phyloP scores from a whole-genome alignment of 441 rosid genomes.

The Pelargonium citronellum region DNA sequence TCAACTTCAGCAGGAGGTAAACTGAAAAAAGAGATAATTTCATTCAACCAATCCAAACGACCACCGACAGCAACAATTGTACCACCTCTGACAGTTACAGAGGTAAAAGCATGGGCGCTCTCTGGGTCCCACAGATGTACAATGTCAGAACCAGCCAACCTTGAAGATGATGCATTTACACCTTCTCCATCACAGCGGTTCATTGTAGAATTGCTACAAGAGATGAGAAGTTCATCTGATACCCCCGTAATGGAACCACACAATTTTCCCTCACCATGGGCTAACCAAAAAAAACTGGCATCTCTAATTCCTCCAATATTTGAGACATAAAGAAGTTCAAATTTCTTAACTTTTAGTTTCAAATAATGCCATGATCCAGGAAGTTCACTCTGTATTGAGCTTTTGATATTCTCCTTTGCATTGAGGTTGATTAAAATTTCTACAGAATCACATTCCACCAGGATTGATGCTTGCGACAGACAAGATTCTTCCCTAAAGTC shows the following conservation, averaged over 20 bases:
- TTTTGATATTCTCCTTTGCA: conserved; percentile 38
- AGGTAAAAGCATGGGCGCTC: conserved; percentile 39
- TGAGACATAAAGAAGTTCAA: conserved; percentile 60
- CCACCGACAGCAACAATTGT: conserved; percentile 88
- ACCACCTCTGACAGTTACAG: conserved; percentile 64
- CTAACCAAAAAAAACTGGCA: conserved; percentile 71
- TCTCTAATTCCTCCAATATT: conserved; percentile 62
- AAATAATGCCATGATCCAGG: conserved; percentile 81
- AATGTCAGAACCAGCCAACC: conserved; percentile 83
- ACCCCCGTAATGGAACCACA: conserved; percentile 65
- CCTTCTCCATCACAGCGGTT: conserved; percentile 97
- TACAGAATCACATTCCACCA: conserved; percentile 68
- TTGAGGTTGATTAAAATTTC: conserved; percentile 69
- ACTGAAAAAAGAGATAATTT: conserved; percentile 62
- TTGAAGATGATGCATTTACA: conserved; percentile 79
- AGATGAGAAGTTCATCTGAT: conserved; percentile 59
- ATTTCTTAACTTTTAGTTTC: conserved; percentile 54
- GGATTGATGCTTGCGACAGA: conserved; percentile 51
- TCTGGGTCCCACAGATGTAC: conserved; percentile 63
- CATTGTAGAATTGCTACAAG: conserved; percentile 75
- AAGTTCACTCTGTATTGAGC: conserved; percentile 73
- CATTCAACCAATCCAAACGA: conserved; percentile 90
- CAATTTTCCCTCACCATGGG: conserved; percentile 76
- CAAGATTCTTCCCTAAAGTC: conserved; percentile 28
- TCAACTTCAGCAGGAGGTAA: conserved; percentile 39